phyloP scores from a whole-genome alignment of 805 yeast species.

The Clavispora santaluciae region DNA sequence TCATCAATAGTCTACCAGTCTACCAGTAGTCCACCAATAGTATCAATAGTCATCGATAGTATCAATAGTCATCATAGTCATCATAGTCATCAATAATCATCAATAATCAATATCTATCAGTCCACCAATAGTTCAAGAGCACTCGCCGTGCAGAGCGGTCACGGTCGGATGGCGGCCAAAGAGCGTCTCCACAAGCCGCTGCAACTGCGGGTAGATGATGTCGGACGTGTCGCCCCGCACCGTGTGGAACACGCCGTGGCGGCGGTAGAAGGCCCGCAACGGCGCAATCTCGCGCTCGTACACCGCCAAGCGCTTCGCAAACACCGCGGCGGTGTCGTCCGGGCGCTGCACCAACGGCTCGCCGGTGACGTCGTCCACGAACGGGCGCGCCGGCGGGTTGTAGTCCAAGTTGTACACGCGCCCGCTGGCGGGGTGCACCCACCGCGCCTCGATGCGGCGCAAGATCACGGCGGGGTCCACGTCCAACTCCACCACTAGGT shows the following conservation, averaged over 20 bases:
- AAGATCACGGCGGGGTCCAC: conserved; percentile 84
- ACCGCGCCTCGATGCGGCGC: conserved; percentile 76
- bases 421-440: conserved; percentile 82
- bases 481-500: conserved; percentile 77
- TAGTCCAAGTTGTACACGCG: conserved; percentile 81
- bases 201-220: conserved; percentile 70
- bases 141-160: too few relatives aligned
- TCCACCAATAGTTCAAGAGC: too few relatives aligned
- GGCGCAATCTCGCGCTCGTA: conserved; percentile 61
- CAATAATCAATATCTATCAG: too few relatives aligned
- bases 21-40: too few relatives aligned
- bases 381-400: conserved; percentile 83
- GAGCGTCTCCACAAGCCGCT: conserved; percentile 31
- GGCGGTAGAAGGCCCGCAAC: conserved; percentile 55
- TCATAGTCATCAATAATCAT: too few relatives aligned
- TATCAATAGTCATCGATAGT: too few relatives aligned
- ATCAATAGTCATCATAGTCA: too few relatives aligned
- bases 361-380: conserved; percentile 84
- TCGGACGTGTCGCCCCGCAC: conserved; percentile 81
- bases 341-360: conserved; percentile 75
- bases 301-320: conserved; percentile 58
- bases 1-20: too few relatives aligned
- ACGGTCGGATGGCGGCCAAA: conserved; percentile 13
- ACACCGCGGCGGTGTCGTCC: conserved; percentile 77
- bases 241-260: conserved; percentile 40